Evolutionary conservation across 2,329 filamentous ascomycete genomes (phyloP).

Genomic region (Arthrocladium fulminans): DNA sequence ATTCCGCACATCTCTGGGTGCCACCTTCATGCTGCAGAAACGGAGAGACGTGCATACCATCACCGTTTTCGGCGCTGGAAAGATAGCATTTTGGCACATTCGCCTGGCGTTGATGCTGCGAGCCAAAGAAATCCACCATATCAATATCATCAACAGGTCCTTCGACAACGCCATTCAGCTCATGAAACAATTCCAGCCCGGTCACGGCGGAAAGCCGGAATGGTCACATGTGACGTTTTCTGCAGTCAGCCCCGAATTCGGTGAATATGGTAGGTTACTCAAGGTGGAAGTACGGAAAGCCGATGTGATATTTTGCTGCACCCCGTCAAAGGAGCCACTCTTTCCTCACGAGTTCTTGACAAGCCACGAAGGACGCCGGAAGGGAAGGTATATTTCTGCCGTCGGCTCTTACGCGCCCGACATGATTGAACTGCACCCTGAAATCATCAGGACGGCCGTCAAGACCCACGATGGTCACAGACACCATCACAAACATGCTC

Average conservation of each 20-base stretch:
- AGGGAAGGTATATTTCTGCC: slow-evolving; percentile 36
- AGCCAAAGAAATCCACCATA: slow-evolving; percentile 58
- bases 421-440: slow-evolving; percentile 77
- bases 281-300: slow-evolving; percentile 60
- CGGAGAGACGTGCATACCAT: slow-evolving; percentile 65
- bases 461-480: slow-evolving; percentile 29
- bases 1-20: slow-evolving; percentile 57
- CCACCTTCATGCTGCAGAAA: slow-evolving; percentile 52
- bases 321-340: slow-evolving; percentile 62
- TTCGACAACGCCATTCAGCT: slow-evolving; percentile 39
- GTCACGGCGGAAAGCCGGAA: slow-evolving; percentile 42
- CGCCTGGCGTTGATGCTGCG: slow-evolving; percentile 66
- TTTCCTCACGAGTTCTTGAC: slow-evolving; percentile 69
- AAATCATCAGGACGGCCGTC: slow-evolving; percentile 59
- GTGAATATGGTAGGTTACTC: slow-evolving; percentile 58
- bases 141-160: slow-evolving; percentile 72
- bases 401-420: slow-evolving; percentile 50
- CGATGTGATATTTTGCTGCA: slow-evolving; percentile 83
- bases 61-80: slow-evolving; percentile 77
- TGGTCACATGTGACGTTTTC: slow-evolving; percentile 60
- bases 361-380: slow-evolving; percentile 40
- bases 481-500: slow-evolving; percentile 41
- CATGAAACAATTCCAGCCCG: slow-evolving; percentile 45
- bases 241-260: slow-evolving; percentile 60
- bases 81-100: slow-evolving; percentile 92